Evolutionary conservation across 257 asterid genomes (phyloP).

Genomic region (Fraxinus anomala): DNA sequence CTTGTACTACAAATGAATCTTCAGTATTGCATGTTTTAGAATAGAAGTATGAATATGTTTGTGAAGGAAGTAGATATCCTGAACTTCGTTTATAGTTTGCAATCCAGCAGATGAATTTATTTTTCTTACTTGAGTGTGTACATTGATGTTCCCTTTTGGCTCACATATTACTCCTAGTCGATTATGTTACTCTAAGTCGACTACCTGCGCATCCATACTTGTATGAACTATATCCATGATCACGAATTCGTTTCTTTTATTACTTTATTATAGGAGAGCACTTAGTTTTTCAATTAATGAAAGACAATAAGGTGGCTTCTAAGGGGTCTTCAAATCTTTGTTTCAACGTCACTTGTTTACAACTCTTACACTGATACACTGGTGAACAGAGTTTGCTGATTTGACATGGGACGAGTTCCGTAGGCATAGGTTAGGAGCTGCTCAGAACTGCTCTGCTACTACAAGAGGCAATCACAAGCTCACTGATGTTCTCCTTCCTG

Average conservation of each 20-base stretch:
- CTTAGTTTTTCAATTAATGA: background rate
- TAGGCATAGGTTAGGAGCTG: constrained; percentile 70
- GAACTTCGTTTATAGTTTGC: background rate
- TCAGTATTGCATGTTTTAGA: background rate
- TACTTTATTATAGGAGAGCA: background rate
- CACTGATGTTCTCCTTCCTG: constrained; percentile 55
- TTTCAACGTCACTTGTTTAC: background rate
- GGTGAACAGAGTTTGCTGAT: constrained; percentile 71
- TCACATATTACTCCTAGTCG: background rate
- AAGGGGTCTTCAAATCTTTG: background rate
- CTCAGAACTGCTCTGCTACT: constrained; percentile 98
- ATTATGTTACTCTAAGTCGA: background rate
- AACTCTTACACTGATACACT: constrained; percentile 2
- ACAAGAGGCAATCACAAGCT: constrained; percentile 72
- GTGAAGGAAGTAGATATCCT: background rate
- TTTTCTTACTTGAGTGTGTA: background rate
- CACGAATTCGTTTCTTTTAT: background rate
- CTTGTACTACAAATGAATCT: background rate
- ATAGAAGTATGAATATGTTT: background rate
- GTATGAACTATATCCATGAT: background rate
- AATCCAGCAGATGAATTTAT: no score
- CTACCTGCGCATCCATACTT: background rate
- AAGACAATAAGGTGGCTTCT: background rate
- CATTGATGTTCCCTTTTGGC: background rate
- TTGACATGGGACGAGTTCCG: constrained; percentile 94